Evolutionary conservation across 2,329 filamentous ascomycete species (phyloP), one percentile per base, ranked within the genome.

Genomic region (Sporothrix schenckii): DNA sequence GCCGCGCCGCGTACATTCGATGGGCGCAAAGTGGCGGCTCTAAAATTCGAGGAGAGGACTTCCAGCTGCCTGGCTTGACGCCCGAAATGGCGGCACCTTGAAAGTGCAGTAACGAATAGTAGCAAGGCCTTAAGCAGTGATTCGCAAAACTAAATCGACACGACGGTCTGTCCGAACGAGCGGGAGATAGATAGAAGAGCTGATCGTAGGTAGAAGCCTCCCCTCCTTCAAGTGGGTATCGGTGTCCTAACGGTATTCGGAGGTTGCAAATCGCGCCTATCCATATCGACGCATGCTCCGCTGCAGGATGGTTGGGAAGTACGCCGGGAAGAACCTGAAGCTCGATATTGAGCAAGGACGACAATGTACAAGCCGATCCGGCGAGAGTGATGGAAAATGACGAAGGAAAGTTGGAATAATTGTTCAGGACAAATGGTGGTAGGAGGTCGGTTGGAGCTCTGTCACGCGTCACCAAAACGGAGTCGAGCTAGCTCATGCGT

Each of bases 161-260:
- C 47, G 63, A 53, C 16, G 47, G 11, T 21, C 9, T 24, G 10
- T 9, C 1, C 7, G n/a, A 44, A 19, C 24, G 34, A 60, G 21
- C 34, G 44, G 24, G 39, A 19, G 52, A 54, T 30, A 27, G 19
- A 52, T 24, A 66, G 27, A 66, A 10, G 19, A 27, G 39, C 34
- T 30, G 21, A 39, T 11, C 3, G 52, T 10, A 56, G 24, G 19
- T 49, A 24, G n/a, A 50, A 56, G 54, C 66, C 52, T 49, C 53
- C 44, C 68, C 56, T 63, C 63, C 63, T 67, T 68, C 63, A 63
- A 49, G 69, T 70, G 69, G 65, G 16, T 63, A 68, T 68, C 44
- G 47, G 44, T 53, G 54, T 56, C 56, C 58, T 63, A 63, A 30
- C 49, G 27, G 47, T 41, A 49, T 69, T 50, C 54, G 21, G 56